These are phyloP conservation scores for Solanum bulbocastanum DNA, from an alignment of 257 asterid species.

Conservation along the genomic window DNA sequence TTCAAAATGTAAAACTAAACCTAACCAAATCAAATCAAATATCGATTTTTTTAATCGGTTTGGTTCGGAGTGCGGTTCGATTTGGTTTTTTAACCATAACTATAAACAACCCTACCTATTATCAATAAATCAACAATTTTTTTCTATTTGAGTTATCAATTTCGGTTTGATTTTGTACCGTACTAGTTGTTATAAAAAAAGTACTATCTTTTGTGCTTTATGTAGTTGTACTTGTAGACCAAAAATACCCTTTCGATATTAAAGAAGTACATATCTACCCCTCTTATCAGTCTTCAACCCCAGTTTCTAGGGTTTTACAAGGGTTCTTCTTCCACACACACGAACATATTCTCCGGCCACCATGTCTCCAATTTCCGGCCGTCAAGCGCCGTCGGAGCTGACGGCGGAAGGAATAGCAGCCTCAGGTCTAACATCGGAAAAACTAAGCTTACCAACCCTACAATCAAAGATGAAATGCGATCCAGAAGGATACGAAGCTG, in stretches of 20 bases:
- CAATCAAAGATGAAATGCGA: slow-evolving; percentile 81
- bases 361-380: slow-evolving; percentile 17
- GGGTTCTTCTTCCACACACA: neutral
- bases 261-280: neutral
- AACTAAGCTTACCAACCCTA: slow-evolving; percentile 48
- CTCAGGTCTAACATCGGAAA: slow-evolving; percentile 47
- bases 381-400: slow-evolving; percentile 6
- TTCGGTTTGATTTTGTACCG: too few relatives aligned
- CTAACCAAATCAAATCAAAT: too few relatives aligned
- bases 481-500: slow-evolving; percentile 77
- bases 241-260: neutral
- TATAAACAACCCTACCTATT: too few relatives aligned
- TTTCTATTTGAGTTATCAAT: neutral
- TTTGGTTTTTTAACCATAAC: too few relatives aligned
- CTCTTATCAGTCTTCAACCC: neutral
- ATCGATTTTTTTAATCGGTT: too few relatives aligned
- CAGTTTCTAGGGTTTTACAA: slow-evolving; percentile 6
- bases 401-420: slow-evolving; percentile 36
- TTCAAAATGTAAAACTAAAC: too few relatives aligned
- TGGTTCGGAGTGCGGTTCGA: too few relatives aligned
- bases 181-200: neutral
- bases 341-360: neutral
- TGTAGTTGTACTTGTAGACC: neutral
- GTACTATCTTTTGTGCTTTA: neutral
- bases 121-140: too few relatives aligned